phyloP scores from a whole-genome alignment of 352 stramenopile species.

The Phytophthora pseudosyringae region DNA sequence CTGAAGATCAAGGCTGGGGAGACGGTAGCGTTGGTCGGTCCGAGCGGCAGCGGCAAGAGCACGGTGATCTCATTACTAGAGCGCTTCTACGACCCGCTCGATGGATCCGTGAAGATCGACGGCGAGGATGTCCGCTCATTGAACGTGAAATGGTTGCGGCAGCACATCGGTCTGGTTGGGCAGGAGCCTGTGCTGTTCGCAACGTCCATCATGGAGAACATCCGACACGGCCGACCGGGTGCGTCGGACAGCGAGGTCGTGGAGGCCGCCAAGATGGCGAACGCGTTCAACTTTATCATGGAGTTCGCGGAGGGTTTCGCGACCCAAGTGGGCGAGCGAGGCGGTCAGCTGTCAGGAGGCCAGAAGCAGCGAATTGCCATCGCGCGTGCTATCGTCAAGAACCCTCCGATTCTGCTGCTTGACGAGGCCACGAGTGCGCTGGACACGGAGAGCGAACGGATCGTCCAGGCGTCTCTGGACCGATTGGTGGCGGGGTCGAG shows the following conservation, averaged over 20 bases:
- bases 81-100: conserved; percentile 62
- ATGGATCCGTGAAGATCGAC: conserved; percentile 50
- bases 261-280: conserved; percentile 74
- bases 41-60: conserved; percentile 67
- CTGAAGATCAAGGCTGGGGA: conserved; percentile 51
- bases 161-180: conserved; percentile 86
- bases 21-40: conserved; percentile 62
- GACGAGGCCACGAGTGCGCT: conserved; percentile 65
- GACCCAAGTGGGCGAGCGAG: conserved; percentile 89
- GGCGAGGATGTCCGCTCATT: conserved; percentile 66
- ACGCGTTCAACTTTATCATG: conserved; percentile 93
- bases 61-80: conserved; percentile 61
- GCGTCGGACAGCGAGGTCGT: conserved; percentile 65
- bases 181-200: conserved; percentile 88
- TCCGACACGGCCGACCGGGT: conserved; percentile 60
- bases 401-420: conserved; percentile 87
- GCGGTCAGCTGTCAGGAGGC: conserved; percentile 90
- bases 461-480: conserved; percentile 88
- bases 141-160: conserved; percentile 69
- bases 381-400: conserved; percentile 91
- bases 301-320: conserved; percentile 90
- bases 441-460: conserved; percentile 66
- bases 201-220: conserved; percentile 73
- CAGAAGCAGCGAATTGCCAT: conserved; percentile 96
- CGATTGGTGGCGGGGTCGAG: conserved; percentile 41